phyloP scores from a whole-genome alignment of 208 protist genomes.

The Trypanosoma caninum region DNA sequence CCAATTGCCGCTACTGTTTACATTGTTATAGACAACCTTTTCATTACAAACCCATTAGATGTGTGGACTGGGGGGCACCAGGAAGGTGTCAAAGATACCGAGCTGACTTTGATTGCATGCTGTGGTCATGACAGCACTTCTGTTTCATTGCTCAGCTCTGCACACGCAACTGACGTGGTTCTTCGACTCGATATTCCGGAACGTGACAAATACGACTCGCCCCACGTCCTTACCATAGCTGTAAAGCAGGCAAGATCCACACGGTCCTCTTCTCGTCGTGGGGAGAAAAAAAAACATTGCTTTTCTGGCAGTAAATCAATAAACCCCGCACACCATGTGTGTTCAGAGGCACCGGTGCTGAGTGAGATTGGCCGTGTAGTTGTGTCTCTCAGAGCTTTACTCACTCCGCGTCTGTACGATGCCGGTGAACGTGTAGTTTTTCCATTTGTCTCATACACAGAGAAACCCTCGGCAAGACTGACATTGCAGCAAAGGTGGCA shows the following conservation, averaged over 20 bases:
- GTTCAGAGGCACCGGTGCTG: background rate
- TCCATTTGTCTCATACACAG: conserved; percentile 27
- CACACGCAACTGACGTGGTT: background rate
- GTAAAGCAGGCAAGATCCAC: background rate
- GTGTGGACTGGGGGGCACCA: background rate
- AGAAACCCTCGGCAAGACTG: conserved; percentile 1
- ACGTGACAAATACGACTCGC: background rate
- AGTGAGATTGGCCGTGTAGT: conserved; percentile 29
- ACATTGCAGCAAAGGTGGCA: conserved; percentile 12
- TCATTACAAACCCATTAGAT: background rate
- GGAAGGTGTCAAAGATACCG: background rate
- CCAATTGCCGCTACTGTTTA: conserved; percentile 20
- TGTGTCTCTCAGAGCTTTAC: conserved; percentile 30
- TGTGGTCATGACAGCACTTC: conserved; percentile 7
- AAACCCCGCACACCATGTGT: background rate
- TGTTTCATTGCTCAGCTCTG: background rate
- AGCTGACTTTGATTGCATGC: conserved; percentile 7
- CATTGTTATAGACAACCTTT: conserved; percentile 12
- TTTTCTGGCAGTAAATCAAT: background rate
- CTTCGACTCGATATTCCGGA: conserved; percentile 20
- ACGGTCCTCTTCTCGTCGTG: background rate
- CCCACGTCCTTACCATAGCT: conserved; percentile 4
- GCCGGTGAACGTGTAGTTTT: conserved; percentile 28
- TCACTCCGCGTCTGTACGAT: conserved; percentile 34
- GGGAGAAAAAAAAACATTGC: background rate